These are phyloP conservation scores for Oemleria cerasiformis DNA, from an alignment of 306 rosid genomes.

Conservation along the genomic window DNA sequence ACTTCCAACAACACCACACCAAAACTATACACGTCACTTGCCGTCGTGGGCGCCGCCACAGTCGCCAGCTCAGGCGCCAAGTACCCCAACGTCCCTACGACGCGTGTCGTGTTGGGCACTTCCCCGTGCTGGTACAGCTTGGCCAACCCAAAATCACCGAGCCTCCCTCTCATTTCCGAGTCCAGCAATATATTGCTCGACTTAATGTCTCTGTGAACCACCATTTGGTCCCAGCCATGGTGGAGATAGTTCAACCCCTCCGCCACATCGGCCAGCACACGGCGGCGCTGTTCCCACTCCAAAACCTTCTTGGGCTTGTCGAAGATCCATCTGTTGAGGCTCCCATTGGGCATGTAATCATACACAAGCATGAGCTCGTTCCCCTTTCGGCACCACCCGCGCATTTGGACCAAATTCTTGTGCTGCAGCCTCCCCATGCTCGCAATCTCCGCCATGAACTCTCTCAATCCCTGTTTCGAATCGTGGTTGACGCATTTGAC, in stretches of 20 bases:
- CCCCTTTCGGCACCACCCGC: constrained; percentile 89
- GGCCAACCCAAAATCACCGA: constrained; percentile 90
- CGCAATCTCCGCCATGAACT: constrained; percentile 92
- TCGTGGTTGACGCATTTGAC: constrained; percentile 90
- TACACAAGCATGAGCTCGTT: constrained; percentile 75
- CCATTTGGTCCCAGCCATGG: constrained; percentile 88
- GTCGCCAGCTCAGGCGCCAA: constrained; percentile 82
- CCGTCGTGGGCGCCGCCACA: constrained; percentile 59
- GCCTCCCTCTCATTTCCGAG: constrained; percentile 67
- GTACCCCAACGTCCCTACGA: constrained; percentile 87
- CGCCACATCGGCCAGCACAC: constrained; percentile 73
- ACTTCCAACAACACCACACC: constrained; percentile 94
- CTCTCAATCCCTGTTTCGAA: constrained; percentile 84
- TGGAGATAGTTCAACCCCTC: constrained; percentile 86
- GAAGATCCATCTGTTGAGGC: constrained; percentile 77
- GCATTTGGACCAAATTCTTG: constrained; percentile 78
- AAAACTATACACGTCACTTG: constrained; percentile 76
- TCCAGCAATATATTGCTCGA: constrained; percentile 79
- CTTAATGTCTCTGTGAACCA: constrained; percentile 79
- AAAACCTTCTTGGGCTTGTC: constrained; percentile 43
- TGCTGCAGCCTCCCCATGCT: constrained; percentile 94
- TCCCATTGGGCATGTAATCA: constrained; percentile 87
- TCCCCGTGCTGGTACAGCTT: constrained; percentile 90
- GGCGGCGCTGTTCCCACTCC: constrained; percentile 56
- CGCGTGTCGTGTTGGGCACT: constrained; percentile 71